Base-by-base conservation (phyloP, 2,329 filamentous ascomycete species). In the Fusarium tupiense region DNA sequence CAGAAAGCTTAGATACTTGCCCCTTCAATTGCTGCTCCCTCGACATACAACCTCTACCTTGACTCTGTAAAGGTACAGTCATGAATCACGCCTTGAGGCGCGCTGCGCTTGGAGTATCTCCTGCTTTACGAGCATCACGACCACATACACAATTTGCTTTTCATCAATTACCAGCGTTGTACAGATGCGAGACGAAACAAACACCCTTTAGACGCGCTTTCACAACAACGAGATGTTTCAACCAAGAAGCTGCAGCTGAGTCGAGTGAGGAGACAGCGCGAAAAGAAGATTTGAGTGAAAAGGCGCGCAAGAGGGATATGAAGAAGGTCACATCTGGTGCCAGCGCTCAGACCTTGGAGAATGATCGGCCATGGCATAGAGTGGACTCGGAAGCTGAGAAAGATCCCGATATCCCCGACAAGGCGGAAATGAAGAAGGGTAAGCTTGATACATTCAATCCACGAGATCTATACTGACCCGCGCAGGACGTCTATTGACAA, bases 401-500 rank as follows among this genome's bases (percentile, higher is more conserved):
- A 1, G 67, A 76, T 22, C 40, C 56, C 2, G 70, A 68, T 8
- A 46, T 75, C 37, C 76, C 76, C 4, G 62, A 75, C 9, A 69
- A 73, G 8, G 54, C 61, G 3, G 69, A 76, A 26, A 46, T 69
- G 54, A 70, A 67, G 4, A 80, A 80, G 64, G 79, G 79, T 76
- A 68, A 17, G 44, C 5, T 7, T 26, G 12, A 4, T 17, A 6
- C 19, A 17, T 17, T 12, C 10, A 24, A 9, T 10, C 8, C 8
- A 3, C 17, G 10, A 10, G n/a, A 5, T 37, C 47, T 5, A 46
- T 22, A 37, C 54, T 67, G 14, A 71, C 29, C 13, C 10, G 5
- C 20, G 4, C 12, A 87, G 93, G 94, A 26, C 94, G 94, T 80
- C 88, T 97, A 6, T 84, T 96, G 35, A 95, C 93, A 0, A 97